Base-by-base conservation (phyloP, 176 grass and related monocot species). In the Pontederia paniculata region DNA sequence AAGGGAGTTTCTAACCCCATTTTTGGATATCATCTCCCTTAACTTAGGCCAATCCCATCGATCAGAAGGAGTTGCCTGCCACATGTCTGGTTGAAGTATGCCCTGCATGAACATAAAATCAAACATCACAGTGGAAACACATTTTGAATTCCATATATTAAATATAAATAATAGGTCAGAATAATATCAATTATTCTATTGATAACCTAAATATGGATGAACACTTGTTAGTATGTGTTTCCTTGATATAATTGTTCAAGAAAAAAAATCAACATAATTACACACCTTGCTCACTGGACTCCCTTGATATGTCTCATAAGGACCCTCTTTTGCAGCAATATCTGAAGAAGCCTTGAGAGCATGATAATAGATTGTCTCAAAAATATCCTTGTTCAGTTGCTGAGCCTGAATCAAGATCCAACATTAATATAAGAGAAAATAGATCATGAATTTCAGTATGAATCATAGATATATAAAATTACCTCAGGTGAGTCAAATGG, bases 401-500 rank as follows among this genome's bases (percentile, higher is more conserved):
- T 99, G 87, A 65, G 87, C 94, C 94, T 99, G 74, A 28, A 88
- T 76, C 70, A 8, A n/a, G 0, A 73, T 19, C 7, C 2, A 51
- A 60, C 67, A 72, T 65, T 78, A 58, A 56, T 31, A 57, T 50
- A 50, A 15, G 16, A 68, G 17, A 15, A 52, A 69, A 47, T 23
- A 76, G 68, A 10, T 54, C 0, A 21, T 54, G 50, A 20, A 21
- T 4, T 9, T 0, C 48, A 15, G n/a, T 20, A 23, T n/a, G n/a
- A n/a, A 21, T 42, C 19, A 10, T 10, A 71, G 31, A 23, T 52
- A n/a, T 58, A 52, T 54, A 52, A 59, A 77, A 10, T 48, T 73
- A 96, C 94, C 94, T 93, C 83, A 42, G 72, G 51, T 47, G 87
- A 93, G 73, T 99, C 94, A 77, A 99, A 99, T 70, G 94, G 72